Percentiles rank a stretch among this genome's conserved stretches.
Conservation (phyloP, 2,329 filamentous ascomycete genomes). For the Neodidymelliopsis sp. region DNA sequence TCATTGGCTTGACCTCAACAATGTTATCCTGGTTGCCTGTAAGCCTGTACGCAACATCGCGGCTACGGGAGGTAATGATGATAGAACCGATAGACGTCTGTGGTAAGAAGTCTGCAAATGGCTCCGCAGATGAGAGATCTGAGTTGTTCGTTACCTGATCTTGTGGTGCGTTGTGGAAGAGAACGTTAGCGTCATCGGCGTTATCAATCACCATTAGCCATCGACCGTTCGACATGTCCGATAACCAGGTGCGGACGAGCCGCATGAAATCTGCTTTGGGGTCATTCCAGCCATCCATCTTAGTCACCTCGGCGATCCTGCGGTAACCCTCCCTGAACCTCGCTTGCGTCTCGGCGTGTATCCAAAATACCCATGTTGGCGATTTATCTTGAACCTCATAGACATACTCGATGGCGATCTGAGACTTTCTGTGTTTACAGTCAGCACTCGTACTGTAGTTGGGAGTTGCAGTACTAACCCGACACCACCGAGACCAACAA, state of each 20-base stretch:
- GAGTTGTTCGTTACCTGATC: background rate
- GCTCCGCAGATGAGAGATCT: background rate
- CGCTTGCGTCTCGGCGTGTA: constrained; percentile 18
- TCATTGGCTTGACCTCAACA: constrained; percentile 18
- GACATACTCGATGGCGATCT: constrained; percentile 26
- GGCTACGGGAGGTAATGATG: constrained; percentile 20
- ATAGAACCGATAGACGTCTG: constrained; percentile 5
- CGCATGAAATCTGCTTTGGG: constrained; percentile 18
- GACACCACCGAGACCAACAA: constrained; percentile 31
- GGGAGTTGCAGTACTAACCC: constrained; percentile 18
- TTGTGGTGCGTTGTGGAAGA: background rate
- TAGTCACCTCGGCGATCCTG: constrained; percentile 21
- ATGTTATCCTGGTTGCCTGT: constrained; percentile 9
- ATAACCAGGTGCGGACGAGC: constrained; percentile 24
- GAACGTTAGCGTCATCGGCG: constrained; percentile 25
- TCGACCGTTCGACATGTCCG: constrained; percentile 16
- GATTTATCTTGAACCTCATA: constrained; percentile 14
- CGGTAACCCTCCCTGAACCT: constrained; percentile 21
- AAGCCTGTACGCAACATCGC: constrained; percentile 15
- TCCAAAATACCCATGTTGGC: constrained; percentile 27
- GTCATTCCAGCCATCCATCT: constrained; percentile 18
- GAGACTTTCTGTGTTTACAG: constrained; percentile 21
- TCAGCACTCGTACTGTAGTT: background rate
- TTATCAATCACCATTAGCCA: constrained; percentile 36
- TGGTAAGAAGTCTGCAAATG: constrained; percentile 4